Evolutionary conservation across 108 stramenopile genomes (phyloP), one percentile per base, ranked within the genome.

Genomic region (Fragilariopsis cylindrus): DNA sequence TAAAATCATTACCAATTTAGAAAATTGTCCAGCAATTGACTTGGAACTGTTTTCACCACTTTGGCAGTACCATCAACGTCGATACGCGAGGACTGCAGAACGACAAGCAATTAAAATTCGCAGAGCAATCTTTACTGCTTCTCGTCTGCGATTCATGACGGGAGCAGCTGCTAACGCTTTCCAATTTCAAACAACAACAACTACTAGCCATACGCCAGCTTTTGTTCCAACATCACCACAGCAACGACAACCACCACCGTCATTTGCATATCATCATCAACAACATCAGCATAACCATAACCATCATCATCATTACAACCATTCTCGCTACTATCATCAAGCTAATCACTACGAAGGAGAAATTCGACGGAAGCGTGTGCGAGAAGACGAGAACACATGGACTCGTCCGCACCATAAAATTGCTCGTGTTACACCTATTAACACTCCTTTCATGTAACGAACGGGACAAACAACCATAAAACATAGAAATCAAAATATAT

Each of bases 401-500:
- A 44, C 46, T n/a, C 50, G 63, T 46, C 53, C 60, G 46, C 57
- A 62, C 49, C 49, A 49, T 56, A 78, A 72, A 56, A 70, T 62
- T n/a, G 77, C 77, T 46, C 60, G 71, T 9, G 77, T 78, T 45
- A 78, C 77, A 53, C 77, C 77, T 4, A 72, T 57, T 30, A 70
- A 78, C 39, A 78, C 77, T 48, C 71, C 77, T 46, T 76, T 64
- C 40, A 69, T 63, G 7, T 63, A 57, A 13, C 11, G 60, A 48
- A 56, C 16, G 8, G 55, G 55, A 56, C 19, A 7, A 8, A 7
- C 4, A 60, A 40, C 2, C 18, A n/a, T 7, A 57, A 19, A 60
- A 63, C 9, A 40, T 16, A n/a, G 42, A 21, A 63, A 12, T 45
- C 44, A 63, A 11, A 63, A 0, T 21, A 60, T 11, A 11, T 41